Evolutionary conservation across 2,329 filamentous ascomycete genomes (phyloP).

Genomic region (Colletotrichum liaoningense): DNA sequence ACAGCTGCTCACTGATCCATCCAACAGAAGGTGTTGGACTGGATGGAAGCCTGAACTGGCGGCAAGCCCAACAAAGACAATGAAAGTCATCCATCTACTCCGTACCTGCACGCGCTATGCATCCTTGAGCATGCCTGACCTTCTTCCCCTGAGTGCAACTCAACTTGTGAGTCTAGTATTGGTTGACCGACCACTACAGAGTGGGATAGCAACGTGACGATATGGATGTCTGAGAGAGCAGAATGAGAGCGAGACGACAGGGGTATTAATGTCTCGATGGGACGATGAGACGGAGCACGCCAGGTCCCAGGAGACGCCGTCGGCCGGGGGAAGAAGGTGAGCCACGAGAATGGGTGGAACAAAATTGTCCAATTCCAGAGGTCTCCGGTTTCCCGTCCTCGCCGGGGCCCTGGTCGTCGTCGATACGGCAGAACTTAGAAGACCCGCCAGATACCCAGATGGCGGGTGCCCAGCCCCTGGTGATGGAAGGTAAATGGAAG

Average conservation of each 20-base stretch:
- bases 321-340: constrained; percentile 29
- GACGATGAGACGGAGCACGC: constrained; percentile 31
- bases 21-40: constrained; percentile 9
- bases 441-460: constrained; percentile 26
- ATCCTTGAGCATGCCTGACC: constrained; percentile 16
- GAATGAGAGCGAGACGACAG: not conserved
- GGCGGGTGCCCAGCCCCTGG: constrained; percentile 24
- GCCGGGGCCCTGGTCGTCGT: constrained; percentile 26
- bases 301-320: constrained; percentile 29
- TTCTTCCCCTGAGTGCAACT: not conserved
- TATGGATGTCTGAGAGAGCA: not conserved
- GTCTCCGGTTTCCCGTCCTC: constrained; percentile 6
- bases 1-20: not conserved
- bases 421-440: constrained; percentile 11
- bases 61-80: constrained; percentile 29
- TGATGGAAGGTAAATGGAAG: not conserved
- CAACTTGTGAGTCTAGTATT: not conserved
- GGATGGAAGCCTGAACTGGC: constrained; percentile 12
- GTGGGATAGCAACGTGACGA: not conserved
- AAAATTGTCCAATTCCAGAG: constrained; percentile 34
- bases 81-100: constrained; percentile 19
- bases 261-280: not conserved
- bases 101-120: constrained; percentile 4
- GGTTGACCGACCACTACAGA: not conserved
- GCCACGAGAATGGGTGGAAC: constrained; percentile 31